Evolutionary conservation across 1,139 yeast genomes (phyloP).

Genomic region (Fermentozyma sake): DNA sequence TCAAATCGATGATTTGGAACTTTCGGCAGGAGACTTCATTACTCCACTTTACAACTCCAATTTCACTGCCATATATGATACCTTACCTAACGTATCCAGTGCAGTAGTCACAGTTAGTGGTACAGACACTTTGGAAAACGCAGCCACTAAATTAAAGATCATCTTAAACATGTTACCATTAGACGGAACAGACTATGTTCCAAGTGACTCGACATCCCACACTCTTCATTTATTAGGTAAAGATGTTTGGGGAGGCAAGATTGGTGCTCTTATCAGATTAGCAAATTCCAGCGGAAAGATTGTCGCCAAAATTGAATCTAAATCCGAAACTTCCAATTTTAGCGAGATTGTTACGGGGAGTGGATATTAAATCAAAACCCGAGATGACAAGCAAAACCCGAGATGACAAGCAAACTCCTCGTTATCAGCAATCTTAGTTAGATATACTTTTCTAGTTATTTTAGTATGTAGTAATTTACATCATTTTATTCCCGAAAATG

Average conservation of each 20-base stretch:
- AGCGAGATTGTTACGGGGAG: slow-evolving; percentile 19
- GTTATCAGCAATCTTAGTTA: no score
- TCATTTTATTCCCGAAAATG: no score
- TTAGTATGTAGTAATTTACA: no score
- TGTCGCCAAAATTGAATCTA: slow-evolving; percentile 72
- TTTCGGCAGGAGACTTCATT: slow-evolving; percentile 80
- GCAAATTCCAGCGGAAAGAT: slow-evolving; percentile 67
- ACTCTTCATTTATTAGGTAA: slow-evolving; percentile 79
- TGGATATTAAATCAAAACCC: slow-evolving; percentile 4
- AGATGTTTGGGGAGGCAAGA: slow-evolving; percentile 67
- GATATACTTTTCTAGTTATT: no score
- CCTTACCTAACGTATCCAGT: slow-evolving; percentile 41
- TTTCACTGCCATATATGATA: slow-evolving; percentile 74
- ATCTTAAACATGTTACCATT: slow-evolving; percentile 76
- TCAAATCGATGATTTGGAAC: slow-evolving; percentile 75
- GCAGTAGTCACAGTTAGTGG: slow-evolving; percentile 37
- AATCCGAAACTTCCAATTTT: slow-evolving; percentile 48
- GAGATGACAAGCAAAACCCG: no score
- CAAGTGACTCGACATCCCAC: slow-evolving; percentile 60
- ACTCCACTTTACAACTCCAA: slow-evolving; percentile 74
- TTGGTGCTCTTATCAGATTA: slow-evolving; percentile 67
- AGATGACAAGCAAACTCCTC: no score
- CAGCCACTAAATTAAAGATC: slow-evolving; percentile 44
- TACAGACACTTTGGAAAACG: slow-evolving; percentile 29
- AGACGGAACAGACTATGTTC: slow-evolving; percentile 71